Evolutionary conservation across 176 grass and related monocot genomes (phyloP).

Genomic region (Carex pumila): DNA sequence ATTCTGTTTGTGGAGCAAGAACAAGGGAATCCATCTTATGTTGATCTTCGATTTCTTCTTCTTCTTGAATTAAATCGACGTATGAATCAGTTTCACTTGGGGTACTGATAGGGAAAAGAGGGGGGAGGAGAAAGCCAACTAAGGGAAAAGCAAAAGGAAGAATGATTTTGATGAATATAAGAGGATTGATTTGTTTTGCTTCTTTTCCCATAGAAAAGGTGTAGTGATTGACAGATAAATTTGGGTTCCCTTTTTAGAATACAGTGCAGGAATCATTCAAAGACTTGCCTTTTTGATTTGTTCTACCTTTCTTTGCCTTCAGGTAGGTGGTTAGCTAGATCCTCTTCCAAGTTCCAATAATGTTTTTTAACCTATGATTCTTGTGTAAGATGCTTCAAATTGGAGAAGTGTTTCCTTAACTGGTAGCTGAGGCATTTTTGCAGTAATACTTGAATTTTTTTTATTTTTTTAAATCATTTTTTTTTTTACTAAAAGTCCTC

Average conservation of each 20-base stretch:
- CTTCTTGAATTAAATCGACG: conserved; percentile 16
- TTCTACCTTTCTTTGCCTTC: conserved; percentile 72
- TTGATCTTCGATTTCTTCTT: conserved; percentile 27
- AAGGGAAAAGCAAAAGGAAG: conserved; percentile 51
- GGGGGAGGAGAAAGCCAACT: conserved; percentile 54
- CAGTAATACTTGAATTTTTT: not conserved
- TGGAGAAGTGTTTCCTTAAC: not conserved
- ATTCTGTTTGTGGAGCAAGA: not conserved
- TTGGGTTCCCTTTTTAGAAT: conserved; percentile 6
- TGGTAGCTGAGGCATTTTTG: not conserved
- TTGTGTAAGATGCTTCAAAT: not conserved
- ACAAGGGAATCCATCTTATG: not conserved
- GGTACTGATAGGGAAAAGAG: conserved; percentile 40
- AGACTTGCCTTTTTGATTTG: conserved; percentile 11
- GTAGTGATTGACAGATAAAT: not conserved
- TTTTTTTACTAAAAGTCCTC: too few relatives aligned
- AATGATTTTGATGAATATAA: conserved; percentile 51
- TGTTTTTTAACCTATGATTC: not conserved
- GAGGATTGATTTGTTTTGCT: conserved; percentile 42
- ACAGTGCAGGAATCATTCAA: not conserved
- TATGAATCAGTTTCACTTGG: conserved; percentile 29
- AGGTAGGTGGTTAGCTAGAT: conserved; percentile 12
- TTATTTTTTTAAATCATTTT: too few relatives aligned
- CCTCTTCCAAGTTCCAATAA: not conserved
- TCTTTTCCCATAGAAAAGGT: conserved; percentile 59